phyloP scores from a whole-genome alignment of 2,329 filamentous ascomycete species.

The Graphiopsis chlorocephala region DNA sequence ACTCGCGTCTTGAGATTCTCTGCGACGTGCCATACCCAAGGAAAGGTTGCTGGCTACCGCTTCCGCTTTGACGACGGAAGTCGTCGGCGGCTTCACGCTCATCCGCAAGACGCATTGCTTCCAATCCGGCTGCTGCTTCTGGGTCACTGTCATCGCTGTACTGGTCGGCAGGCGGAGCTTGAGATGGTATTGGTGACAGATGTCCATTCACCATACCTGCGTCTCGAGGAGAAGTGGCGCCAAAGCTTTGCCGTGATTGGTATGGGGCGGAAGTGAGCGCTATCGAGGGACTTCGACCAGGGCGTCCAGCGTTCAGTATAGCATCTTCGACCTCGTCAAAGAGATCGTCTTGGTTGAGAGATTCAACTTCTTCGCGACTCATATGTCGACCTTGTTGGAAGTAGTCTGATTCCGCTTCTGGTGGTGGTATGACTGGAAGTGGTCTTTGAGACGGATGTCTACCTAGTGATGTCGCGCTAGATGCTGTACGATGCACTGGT shows the following conservation, averaged over 20 bases:
- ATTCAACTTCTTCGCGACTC: conserved; percentile 26
- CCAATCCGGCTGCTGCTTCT: conserved; percentile 78
- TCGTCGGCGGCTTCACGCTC: conserved; percentile 65
- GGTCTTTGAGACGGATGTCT: conserved; percentile 58
- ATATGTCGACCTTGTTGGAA: conserved; percentile 27
- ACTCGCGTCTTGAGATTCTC: conserved; percentile 27
- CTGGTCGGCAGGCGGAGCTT: conserved; percentile 44
- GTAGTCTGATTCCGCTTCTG: conserved; percentile 40
- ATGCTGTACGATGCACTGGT: conserved; percentile 42
- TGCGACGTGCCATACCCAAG: conserved; percentile 42
- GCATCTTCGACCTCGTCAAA: conserved; percentile 57
- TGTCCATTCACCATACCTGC: conserved; percentile 43
- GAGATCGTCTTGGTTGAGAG: conserved; percentile 53
- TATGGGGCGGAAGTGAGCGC: conserved; percentile 36
- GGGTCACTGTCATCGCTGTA: conserved; percentile 78
- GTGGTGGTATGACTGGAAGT: conserved; percentile 54
- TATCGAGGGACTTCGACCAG: conserved; percentile 35
- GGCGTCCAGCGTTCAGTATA: conserved; percentile 39
- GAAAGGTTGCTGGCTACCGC: conserved; percentile 48
- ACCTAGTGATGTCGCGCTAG: conserved; percentile 47
- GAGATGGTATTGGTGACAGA: conserved; percentile 43
- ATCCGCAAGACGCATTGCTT: conserved; percentile 81
- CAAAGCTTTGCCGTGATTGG: conserved; percentile 19
- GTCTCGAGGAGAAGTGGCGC: conserved; percentile 3
- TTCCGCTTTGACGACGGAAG: conserved; percentile 58